These are phyloP conservation scores for Gracilaria gracilis DNA, from an alignment of 23 red algal genomes.

Conservation along the genomic window DNA sequence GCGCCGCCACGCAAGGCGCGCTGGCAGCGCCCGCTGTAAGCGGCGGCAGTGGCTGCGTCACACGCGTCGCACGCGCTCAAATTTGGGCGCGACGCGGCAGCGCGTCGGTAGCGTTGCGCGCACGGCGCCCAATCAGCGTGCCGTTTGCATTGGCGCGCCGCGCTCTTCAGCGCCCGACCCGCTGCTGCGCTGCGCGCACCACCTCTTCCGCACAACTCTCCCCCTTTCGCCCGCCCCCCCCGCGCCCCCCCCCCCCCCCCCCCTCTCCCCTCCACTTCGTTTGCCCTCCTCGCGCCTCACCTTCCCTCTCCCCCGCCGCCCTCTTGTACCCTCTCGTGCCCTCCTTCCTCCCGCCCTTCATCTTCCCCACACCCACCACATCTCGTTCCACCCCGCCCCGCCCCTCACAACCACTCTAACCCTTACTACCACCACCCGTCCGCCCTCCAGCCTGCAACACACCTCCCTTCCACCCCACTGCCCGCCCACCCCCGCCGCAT, in stretches of 20 bases:
- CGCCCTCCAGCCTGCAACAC: not conserved
- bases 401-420: not conserved
- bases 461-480: not conserved
- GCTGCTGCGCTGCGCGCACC: not conserved
- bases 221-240: not conserved
- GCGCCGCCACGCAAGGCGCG: not conserved
- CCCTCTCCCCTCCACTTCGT: not conserved
- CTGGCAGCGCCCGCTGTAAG: slow-evolving; percentile 9
- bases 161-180: not conserved
- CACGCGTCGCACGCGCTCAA: slow-evolving; percentile 34
- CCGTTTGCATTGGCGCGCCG: slow-evolving; percentile 24
- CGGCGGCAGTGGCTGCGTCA: not conserved
- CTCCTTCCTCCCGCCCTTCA: not conserved
- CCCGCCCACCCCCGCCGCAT: not conserved
- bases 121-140: slow-evolving; percentile 21
- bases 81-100: slow-evolving; percentile 34
- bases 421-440: not conserved
- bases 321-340: not conserved
- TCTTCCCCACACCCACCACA: not conserved
- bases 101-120: slow-evolving; percentile 26
- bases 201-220: not conserved
- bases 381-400: not conserved
- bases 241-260: not conserved
- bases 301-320: not conserved
- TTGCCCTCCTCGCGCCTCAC: not conserved